phyloP scores from a whole-genome alignment of 306 rosid species.

The Medicago truncatula region DNA sequence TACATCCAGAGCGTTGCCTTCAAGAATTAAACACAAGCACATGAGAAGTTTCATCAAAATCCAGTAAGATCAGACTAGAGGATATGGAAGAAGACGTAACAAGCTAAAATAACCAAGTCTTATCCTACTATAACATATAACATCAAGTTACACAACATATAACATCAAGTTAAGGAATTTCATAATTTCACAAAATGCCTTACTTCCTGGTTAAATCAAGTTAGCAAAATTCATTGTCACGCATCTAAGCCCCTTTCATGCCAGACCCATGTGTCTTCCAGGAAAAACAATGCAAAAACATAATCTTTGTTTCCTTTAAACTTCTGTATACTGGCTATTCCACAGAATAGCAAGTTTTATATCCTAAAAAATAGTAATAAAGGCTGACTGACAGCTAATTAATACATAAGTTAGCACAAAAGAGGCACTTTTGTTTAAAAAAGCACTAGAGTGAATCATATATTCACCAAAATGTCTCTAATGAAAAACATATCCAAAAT shows the following conservation, averaged over 20 bases:
- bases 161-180: slow-evolving; percentile 24
- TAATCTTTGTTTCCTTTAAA: slow-evolving; percentile 3
- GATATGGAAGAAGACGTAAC: slow-evolving; percentile 28
- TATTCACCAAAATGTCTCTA: slow-evolving; percentile 33
- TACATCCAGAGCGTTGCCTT: slow-evolving; percentile 65
- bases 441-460: slow-evolving; percentile 34
- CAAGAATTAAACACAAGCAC: slow-evolving; percentile 40
- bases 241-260: slow-evolving; percentile 25
- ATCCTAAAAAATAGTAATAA: neutral
- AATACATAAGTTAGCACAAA: slow-evolving; percentile 26
- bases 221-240: slow-evolving; percentile 28
- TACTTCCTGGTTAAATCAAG: slow-evolving; percentile 31
- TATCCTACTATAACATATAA: slow-evolving; percentile 22
- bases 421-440: slow-evolving; percentile 25
- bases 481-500: slow-evolving; percentile 22
- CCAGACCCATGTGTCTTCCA: slow-evolving; percentile 10
- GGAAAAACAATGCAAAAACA: slow-evolving; percentile 19
- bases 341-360: slow-evolving; percentile 16
- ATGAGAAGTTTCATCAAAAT: slow-evolving; percentile 47
- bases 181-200: neutral
- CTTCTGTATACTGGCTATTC: slow-evolving; percentile 1
- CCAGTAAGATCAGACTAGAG: slow-evolving; percentile 28
- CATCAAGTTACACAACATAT: slow-evolving; percentile 16
- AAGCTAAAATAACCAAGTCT: slow-evolving; percentile 33
- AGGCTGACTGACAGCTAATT: slow-evolving; percentile 25